Percentiles rank a stretch among this genome's conserved stretches.
Evolutionary conservation across 176 grass and related monocot species (phyloP).

Genomic region (Elaeis guineensis): DNA sequence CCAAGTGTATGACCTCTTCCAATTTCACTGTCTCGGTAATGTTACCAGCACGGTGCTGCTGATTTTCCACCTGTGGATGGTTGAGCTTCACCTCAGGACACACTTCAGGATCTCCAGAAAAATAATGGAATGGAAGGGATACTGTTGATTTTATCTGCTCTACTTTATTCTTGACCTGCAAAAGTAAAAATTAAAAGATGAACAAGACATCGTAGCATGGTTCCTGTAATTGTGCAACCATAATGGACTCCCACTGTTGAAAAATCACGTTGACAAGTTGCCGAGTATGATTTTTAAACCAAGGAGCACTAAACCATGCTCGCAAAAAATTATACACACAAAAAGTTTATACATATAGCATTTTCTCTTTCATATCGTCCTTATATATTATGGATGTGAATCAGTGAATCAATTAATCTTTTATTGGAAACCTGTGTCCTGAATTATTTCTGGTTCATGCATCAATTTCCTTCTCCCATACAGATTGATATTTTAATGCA

Average conservation of each 20-base stretch:
- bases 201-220: neutral
- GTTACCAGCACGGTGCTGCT: neutral
- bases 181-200: neutral
- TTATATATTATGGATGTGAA: too few relatives aligned
- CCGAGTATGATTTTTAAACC: too few relatives aligned
- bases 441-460: too few relatives aligned
- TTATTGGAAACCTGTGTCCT: too few relatives aligned
- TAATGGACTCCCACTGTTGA: neutral
- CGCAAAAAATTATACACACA: too few relatives aligned
- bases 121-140: conserved; percentile 57
- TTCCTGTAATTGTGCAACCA: neutral
- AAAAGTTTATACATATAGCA: too few relatives aligned
- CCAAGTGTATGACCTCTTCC: conserved; percentile 6
- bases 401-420: too few relatives aligned
- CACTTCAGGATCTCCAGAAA: conserved; percentile 24
- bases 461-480: too few relatives aligned
- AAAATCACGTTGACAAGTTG: conserved; percentile 8
- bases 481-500: too few relatives aligned
- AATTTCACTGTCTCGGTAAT: neutral
- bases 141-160: conserved; percentile 27
- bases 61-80: neutral
- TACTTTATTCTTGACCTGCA: conserved; percentile 4
- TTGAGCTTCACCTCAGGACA: neutral
- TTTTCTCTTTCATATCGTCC: too few relatives aligned
- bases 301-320: too few relatives aligned